Conservation (phyloP, 2,329 filamentous ascomycete species). For the Colletotrichum lupini region DNA sequence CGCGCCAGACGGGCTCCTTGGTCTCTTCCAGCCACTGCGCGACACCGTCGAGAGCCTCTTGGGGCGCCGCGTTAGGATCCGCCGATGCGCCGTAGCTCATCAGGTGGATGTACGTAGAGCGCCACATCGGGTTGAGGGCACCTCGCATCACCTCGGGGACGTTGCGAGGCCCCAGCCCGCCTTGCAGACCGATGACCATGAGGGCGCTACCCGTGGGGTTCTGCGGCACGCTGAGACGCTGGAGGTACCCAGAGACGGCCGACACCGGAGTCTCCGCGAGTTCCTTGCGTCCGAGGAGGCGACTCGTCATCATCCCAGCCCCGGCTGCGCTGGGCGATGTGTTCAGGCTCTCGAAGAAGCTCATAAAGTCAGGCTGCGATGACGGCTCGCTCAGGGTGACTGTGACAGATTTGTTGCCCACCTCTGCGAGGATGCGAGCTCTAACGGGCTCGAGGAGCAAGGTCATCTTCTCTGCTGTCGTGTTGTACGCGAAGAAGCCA, state of each 20-base stretch:
- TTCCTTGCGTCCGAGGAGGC: conserved; percentile 34
- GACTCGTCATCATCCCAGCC: conserved; percentile 28
- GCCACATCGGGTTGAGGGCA: conserved; percentile 58
- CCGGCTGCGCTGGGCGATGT: neutral
- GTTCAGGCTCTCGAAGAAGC: conserved; percentile 24
- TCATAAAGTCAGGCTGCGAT: conserved; percentile 10
- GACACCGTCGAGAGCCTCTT: conserved; percentile 41
- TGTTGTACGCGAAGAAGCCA: conserved; percentile 22
- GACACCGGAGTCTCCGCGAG: conserved; percentile 16
- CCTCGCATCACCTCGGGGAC: conserved; percentile 22
- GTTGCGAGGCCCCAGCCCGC: conserved; percentile 21
- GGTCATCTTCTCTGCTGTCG: conserved; percentile 1
- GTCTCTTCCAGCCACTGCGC: conserved; percentile 38
- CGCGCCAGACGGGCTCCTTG: conserved; percentile 43
- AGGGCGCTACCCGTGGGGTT: neutral
- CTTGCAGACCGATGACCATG: conserved; percentile 33
- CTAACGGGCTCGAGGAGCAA: conserved; percentile 12
- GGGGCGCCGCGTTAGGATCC: conserved; percentile 20
- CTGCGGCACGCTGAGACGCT: neutral
- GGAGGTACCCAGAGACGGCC: conserved; percentile 22
- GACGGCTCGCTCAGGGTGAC: conserved; percentile 7
- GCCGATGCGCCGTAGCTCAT: conserved; percentile 39
- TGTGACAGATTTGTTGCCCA: conserved; percentile 15
- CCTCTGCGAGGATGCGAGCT: conserved; percentile 3
- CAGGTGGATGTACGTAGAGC: conserved; percentile 49